Base-by-base conservation (phyloP, 2,329 filamentous ascomycete species). In the Colletotrichum lupini region DNA sequence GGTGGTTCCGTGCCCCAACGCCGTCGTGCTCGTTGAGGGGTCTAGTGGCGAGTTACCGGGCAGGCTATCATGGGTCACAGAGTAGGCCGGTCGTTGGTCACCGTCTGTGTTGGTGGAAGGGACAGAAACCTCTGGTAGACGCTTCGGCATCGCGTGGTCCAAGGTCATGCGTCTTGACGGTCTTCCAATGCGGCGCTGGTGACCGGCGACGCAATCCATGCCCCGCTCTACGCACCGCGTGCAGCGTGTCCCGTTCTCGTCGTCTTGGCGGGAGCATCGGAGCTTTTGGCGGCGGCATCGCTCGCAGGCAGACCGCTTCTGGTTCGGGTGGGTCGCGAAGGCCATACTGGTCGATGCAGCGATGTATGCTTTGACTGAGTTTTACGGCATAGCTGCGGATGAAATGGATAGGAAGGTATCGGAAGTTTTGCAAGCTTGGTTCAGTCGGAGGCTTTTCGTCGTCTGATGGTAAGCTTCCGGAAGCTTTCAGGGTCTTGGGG, bases 281-380 rank as follows among this genome's bases (percentile, higher is more conserved):
- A 82, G 76, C 65, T 82, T 82, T 56, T 81, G 80, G 12, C 77
- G 75, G 8, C 80, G 80, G 22, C 80, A 82, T 55, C 79, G 76
- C 74, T 82, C 79, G 67, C 80, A 82, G 6, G 80, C 79, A 7
- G 79, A 80, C 32, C 81, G 79, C 42, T 80, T 74, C 60, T 82
- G 81, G 30, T 77, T 81, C 4, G 81, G 80, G 58, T 82, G 80
- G 12, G 61, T 28, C n/a, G 22, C 26, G 30, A 46, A 62, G 14
- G 53, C 42, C 66, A 68, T 68, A 42, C 7, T 58, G 5, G 7
- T 19, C 4, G 55, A 16, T 9, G 8, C 16, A 28, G 12, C 7
- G 49, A 12, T 35, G 32, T 12, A 24, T 22, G 16, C 49, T n/a
- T 8, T n/a, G 4, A 24, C 3, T 12, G 32, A 35, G 32, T 35